Base-by-base conservation (phyloP, 2,329 filamentous ascomycete species). In the Cercospora berteroae region DNA sequence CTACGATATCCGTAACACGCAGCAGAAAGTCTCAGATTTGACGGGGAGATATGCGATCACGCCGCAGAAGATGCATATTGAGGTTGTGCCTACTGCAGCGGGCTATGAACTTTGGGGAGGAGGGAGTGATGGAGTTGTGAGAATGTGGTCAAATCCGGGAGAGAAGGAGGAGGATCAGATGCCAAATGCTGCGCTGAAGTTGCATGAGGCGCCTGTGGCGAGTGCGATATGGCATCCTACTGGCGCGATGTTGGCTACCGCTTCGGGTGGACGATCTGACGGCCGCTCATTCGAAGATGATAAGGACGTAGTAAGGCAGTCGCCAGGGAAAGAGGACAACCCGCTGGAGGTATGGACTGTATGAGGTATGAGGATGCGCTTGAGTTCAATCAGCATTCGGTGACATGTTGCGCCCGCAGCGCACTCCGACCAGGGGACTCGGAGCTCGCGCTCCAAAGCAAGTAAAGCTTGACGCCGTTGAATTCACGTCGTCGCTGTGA, bases 41-140 rank as follows among this genome's bases (percentile, higher is more conserved):
- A 70, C 61, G 0, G 81, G 81, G 0, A 67, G 83, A 4, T 74
- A 76, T 4, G 82, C 81, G 6, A 39, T 77, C 7, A 87, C 85
- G 1, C 85, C 84, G 59, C 86, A 89, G 77, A 81, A 83, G n/a
- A 74, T 89, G 66, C 83, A 83, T 2, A 80, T 88, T 29, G 85
- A 88, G 74, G 72, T 89, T 5, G 79, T 80, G 68, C 74, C 69
- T 50, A 76, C 68, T 57, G 73, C 74, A 27, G 78, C 76, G 10
- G 78, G 80, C 8, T 81, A 84, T 71, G 85, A 88, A 72, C 77
- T 89, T 20, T 89, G 86, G 86, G 82, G 79, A 56, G 88, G 88
- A 9, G 87, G 86, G 0, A 81, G 76, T 0, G 87, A 89, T 78
- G 87, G 88, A 0, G 72, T 71, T 4, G 73, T 79, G 23, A 71